Evolutionary conservation across 176 grass and related monocot species (phyloP).

Genomic region (Bromus sterilis): DNA sequence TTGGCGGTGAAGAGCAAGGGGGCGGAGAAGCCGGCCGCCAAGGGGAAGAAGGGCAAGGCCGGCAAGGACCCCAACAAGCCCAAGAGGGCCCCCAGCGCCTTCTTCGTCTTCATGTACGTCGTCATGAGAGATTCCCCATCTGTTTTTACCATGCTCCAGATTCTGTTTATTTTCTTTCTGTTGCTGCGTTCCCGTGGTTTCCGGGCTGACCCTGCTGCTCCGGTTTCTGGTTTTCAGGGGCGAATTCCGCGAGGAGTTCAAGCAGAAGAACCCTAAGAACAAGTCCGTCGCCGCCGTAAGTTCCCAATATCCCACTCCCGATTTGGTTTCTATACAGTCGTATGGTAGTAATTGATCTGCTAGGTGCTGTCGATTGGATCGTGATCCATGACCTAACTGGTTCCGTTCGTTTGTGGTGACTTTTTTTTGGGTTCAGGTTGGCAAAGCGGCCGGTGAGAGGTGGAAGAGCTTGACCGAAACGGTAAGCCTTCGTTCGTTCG

Average conservation of each 20-base stretch:
- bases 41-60: conserved; percentile 51
- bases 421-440: conserved; percentile 42
- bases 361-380: not conserved
- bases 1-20: conserved; percentile 74
- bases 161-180: not conserved
- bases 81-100: conserved; percentile 78
- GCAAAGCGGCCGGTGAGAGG: conserved; percentile 87
- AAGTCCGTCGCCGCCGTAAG: conserved; percentile 78
- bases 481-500: not conserved
- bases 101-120: conserved; percentile 90
- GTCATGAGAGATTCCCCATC: not conserved
- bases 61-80: conserved; percentile 90
- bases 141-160: not conserved
- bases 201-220: not conserved
- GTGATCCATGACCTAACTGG: not conserved
- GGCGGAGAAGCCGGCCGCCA: conserved; percentile 38
- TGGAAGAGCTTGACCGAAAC: conserved; percentile 82
- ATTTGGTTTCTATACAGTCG: not conserved
- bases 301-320: not conserved
- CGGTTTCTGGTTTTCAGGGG: conserved; percentile 27
- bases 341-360: not conserved
- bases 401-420: rapidly evolving
- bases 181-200: not conserved
- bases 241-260: conserved; percentile 85
- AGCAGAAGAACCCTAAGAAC: conserved; percentile 95